Conservation (phyloP, 2,329 filamentous ascomycete species). For the Colletotrichum lentis region DNA sequence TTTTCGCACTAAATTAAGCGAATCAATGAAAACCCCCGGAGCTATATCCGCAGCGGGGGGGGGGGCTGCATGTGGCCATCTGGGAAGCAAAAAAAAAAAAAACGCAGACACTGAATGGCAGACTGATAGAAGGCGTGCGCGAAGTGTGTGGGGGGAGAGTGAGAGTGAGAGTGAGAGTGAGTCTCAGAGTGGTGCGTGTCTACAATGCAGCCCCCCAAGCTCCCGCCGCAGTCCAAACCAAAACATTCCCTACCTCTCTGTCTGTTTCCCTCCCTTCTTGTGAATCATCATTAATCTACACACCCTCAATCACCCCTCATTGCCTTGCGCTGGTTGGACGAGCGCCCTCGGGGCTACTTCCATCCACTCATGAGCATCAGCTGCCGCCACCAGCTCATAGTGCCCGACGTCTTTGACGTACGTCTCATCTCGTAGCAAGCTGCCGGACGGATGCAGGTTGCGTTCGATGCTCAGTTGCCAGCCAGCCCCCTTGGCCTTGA, state of each 20-base stretch:
- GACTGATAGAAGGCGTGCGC: too few species aligned
- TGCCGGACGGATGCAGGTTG: neutral
- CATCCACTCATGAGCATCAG: neutral
- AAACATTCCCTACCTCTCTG: neutral
- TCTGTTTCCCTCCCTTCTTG: neutral
- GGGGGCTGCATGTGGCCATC: neutral
- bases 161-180: too few species aligned
- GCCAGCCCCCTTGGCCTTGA: neutral
- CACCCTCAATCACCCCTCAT: neutral
- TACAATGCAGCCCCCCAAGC: neutral
- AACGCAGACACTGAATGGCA: neutral
- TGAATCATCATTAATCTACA: neutral
- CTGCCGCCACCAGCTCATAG: neutral
- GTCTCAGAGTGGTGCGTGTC: too few species aligned
- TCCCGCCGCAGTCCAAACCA: neutral
- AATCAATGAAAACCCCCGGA: slow-evolving; percentile 12
- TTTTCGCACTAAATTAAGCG: slow-evolving; percentile 22
- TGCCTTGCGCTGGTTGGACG: neutral
- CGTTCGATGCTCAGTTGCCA: neutral
- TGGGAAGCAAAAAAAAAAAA: neutral
- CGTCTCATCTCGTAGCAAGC: neutral
- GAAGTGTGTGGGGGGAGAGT: too few species aligned
- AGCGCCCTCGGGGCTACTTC: neutral
- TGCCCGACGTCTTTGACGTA: neutral
- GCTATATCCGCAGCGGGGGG: slow-evolving; percentile 7